Conservation (phyloP, 345 rosid species). For the Rhodomyrtus tomentosa region DNA sequence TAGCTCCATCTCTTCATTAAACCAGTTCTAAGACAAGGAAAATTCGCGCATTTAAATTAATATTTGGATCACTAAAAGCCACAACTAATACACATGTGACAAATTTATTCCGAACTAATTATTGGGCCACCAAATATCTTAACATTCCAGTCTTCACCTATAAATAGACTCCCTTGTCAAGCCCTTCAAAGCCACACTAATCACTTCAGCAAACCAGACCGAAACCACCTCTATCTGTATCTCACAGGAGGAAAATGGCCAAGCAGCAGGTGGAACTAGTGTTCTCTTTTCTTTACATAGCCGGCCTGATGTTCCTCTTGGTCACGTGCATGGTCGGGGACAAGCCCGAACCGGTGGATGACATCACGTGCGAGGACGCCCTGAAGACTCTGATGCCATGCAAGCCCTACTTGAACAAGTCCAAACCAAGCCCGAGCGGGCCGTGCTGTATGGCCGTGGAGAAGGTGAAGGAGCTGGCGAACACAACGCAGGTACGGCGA, state of each 20-base stretch:
- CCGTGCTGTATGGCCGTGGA: neutral
- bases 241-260: neutral
- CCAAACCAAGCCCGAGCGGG: neutral
- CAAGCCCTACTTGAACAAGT: neutral
- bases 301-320: neutral
- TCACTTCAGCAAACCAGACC: neutral
- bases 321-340: neutral
- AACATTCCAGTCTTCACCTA: neutral
- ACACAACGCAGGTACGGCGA: neutral
- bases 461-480: neutral
- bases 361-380: neutral
- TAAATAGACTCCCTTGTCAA: neutral
- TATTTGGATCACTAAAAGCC: neutral
- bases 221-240: neutral
- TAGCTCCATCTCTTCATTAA: neutral
- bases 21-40: neutral
- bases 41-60: neutral
- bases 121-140: neutral
- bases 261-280: neutral
- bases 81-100: fast-evolving
- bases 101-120: neutral
- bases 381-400: neutral
- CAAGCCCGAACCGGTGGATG: neutral
- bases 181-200: neutral
- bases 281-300: neutral